phyloP scores from a whole-genome alignment of 2,329 filamentous ascomycete species.

The Coniochaeta ligniaria region DNA sequence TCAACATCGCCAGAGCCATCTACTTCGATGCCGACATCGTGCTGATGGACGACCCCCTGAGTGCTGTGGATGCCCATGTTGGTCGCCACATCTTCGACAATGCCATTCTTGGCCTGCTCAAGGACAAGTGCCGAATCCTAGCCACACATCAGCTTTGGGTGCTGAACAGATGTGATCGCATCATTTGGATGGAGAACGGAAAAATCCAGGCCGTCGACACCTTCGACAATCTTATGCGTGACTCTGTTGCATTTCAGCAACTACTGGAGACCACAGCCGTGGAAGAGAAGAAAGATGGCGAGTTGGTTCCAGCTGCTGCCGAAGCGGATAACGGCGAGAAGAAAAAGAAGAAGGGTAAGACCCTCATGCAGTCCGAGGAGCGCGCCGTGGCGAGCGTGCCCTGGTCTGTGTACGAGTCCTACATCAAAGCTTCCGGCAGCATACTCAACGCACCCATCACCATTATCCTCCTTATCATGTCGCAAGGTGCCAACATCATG shows the following conservation, averaged over 20 bases:
- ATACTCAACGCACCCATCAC: conserved; percentile 62
- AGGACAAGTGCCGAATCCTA: conserved; percentile 82
- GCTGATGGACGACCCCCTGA: conserved; percentile 63
- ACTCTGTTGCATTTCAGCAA: conserved; percentile 69
- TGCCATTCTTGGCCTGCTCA: conserved; percentile 82
- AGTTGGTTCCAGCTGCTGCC: neutral
- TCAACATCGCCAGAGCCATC: conserved; percentile 84
- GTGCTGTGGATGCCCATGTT: conserved; percentile 63
- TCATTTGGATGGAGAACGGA: conserved; percentile 88
- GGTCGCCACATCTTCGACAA: conserved; percentile 82
- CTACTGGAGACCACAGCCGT: conserved; percentile 81
- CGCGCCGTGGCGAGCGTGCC: conserved; percentile 69
- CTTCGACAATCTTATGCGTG: conserved; percentile 77
- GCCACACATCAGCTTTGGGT: conserved; percentile 96
- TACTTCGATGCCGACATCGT: conserved; percentile 64
- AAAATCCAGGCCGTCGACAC: conserved; percentile 80
- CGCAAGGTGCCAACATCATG: conserved; percentile 78
- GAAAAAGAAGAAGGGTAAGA: conserved; percentile 49
- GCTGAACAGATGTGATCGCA: conserved; percentile 80
- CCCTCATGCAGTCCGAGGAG: conserved; percentile 67
- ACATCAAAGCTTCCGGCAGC: conserved; percentile 68
- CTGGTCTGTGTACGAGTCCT: conserved; percentile 73
- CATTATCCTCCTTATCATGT: conserved; percentile 55
- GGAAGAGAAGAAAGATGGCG: conserved; percentile 43
- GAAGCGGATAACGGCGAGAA: conserved; percentile 38